Evolutionary conservation across 345 rosid genomes (phyloP).

Genomic region (Litchi chinensis): DNA sequence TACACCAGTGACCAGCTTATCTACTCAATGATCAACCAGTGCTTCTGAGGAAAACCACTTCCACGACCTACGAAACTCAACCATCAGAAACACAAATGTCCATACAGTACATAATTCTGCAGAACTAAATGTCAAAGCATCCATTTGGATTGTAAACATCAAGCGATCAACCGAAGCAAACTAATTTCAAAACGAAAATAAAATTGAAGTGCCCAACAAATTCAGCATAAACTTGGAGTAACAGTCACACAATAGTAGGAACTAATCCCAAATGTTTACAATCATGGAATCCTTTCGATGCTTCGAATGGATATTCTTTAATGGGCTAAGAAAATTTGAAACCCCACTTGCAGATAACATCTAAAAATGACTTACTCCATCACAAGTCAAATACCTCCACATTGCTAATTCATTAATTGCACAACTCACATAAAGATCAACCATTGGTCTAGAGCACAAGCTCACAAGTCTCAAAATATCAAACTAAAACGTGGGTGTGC

Average conservation of each 20-base stretch:
- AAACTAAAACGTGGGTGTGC: neutral
- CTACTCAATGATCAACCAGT: slow-evolving; percentile 18
- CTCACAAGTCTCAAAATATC: neutral
- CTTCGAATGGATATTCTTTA: no score
- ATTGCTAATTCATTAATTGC: neutral
- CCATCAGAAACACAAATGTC: slow-evolving; percentile 16
- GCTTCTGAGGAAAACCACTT: slow-evolving; percentile 24
- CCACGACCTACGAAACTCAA: slow-evolving; percentile 31
- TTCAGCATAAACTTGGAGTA: neutral
- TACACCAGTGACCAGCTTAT: slow-evolving; percentile 30
- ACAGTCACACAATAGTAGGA: neutral
- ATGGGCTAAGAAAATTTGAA: neutral
- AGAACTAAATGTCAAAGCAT: slow-evolving; percentile 6
- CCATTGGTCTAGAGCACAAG: neutral
- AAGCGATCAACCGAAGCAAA: neutral
- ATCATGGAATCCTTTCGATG: no score
- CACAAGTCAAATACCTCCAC: neutral
- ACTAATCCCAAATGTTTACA: neutral
- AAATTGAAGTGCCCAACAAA: neutral
- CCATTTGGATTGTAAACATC: neutral
- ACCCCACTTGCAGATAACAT: no score
- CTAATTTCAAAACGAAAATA: neutral
- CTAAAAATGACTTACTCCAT: neutral
- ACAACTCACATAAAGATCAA: neutral
- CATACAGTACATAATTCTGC: slow-evolving; percentile 9